Percentiles rank a stretch among this genome's conserved stretches.
phyloP scores from a whole-genome alignment of 371 early-diverging fungal genomes.

The Mucor racemosus region DNA sequence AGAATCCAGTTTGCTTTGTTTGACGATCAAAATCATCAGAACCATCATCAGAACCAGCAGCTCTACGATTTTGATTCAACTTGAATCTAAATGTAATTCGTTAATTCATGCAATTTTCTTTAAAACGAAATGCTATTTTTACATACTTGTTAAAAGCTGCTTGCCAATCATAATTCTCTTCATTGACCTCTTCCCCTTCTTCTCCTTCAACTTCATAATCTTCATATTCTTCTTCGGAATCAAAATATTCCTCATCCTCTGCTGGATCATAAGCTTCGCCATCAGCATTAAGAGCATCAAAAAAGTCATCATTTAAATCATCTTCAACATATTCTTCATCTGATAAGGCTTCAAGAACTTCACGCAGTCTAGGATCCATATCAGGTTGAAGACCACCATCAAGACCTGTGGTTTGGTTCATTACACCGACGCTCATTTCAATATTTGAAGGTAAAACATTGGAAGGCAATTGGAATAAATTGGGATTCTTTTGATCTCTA shows the following conservation, averaged over 20 bases:
- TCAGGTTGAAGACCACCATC: constrained; percentile 75
- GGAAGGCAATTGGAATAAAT: constrained; percentile 66
- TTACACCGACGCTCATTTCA: constrained; percentile 56
- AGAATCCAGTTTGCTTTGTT: constrained; percentile 63
- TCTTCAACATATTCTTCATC: constrained; percentile 87
- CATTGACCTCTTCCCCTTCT: constrained; percentile 50
- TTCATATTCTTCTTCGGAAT: constrained; percentile 34
- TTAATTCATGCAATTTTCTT: not conserved
- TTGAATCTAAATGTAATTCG: constrained; percentile 35
- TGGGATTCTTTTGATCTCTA: constrained; percentile 34
- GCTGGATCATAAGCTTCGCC: constrained; percentile 49
- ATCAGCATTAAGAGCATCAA: constrained; percentile 65
- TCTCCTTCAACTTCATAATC: constrained; percentile 59
- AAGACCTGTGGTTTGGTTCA: constrained; percentile 48
- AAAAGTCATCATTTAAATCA: constrained; percentile 70
- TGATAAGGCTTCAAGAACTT: constrained; percentile 89
- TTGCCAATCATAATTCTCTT: constrained; percentile 62
- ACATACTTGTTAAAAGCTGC: constrained; percentile 72
- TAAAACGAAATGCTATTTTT: not conserved
- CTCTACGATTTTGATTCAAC: constrained; percentile 43
- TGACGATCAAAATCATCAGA: constrained; percentile 53
- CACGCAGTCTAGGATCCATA: constrained; percentile 82
- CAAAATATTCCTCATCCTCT: constrained; percentile 43
- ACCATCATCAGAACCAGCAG: constrained; percentile 38
- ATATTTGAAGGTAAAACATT: constrained; percentile 76